Base-by-base conservation (phyloP, 73 alveolate species). In the Paramecium caudatum region DNA sequence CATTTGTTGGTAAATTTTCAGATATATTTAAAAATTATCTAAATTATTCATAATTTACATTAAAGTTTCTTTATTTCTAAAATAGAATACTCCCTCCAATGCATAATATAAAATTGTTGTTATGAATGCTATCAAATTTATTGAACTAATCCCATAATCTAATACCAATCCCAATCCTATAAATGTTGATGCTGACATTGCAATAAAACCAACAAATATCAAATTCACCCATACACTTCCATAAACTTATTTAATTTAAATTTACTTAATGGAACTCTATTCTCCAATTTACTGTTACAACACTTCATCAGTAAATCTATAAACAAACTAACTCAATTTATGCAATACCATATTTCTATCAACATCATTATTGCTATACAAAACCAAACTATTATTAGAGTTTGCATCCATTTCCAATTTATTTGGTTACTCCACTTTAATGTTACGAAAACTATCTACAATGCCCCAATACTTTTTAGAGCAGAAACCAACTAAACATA, bases 171-270 rank as follows among this genome's bases (percentile, higher is more conserved):
- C 55, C 36, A 39, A 23, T 16, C 63, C 86, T 23, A 69, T 16
- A 21, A 69, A 69, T 21, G 63, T 69, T 16, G 25, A 3, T 6
- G 16, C n/a, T 9, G 86, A 34, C 48, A 33, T 69, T 10, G 45
- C 15, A 33, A 17, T 69, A 30, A 69, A 69, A 21, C 63, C 62
- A n/a, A 69, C 25, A 1, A 39, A 0, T n/a, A 37, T 23, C 37
- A 69, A 30, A 19, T 69, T 69, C 32, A 69, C 27, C 86, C 86
- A 69, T 5, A 69, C 17, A 39, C 86, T 69, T n/a, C 86, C 86
- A 33, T 21, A 21, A 36, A 69, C 86, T 69, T 49, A 49, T 49
- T 21, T 49, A 0, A 2, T 21, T 15, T 16, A 0, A 69, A 15
- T 21, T 69, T 69, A 69, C 86, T 69, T 19, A 39, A 34, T 16